Evolutionary conservation across 805 yeast genomes (phyloP).

Genomic region (Diddensiella transvaalensis): DNA sequence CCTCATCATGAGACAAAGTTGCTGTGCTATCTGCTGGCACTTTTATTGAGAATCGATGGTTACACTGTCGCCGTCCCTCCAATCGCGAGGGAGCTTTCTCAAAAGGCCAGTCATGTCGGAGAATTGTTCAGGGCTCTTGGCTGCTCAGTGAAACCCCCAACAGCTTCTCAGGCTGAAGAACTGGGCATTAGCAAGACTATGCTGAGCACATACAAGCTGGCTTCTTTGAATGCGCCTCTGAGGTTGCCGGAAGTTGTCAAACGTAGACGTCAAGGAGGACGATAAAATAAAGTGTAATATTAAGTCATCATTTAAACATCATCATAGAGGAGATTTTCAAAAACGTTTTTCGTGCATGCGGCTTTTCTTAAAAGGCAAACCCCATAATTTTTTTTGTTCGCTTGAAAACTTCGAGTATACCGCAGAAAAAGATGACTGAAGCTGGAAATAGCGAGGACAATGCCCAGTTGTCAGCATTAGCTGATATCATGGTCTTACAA

Average conservation of each 20-base stretch:
- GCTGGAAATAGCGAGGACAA: constrained; percentile 1
- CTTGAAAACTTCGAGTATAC: no score
- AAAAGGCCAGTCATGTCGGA: constrained; percentile 70
- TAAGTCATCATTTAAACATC: no score
- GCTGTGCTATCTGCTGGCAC: constrained; percentile 69
- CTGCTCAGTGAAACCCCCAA: constrained; percentile 67
- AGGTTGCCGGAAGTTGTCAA: constrained; percentile 78
- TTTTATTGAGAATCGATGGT: constrained; percentile 70
- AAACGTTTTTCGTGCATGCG: no score
- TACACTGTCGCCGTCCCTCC: constrained; percentile 75
- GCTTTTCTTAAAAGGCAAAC: no score
- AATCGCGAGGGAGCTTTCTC: constrained; percentile 75
- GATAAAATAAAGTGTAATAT: background rate
- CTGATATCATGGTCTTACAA: constrained; percentile 25
- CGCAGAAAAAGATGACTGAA: no score
- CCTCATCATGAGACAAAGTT: constrained; percentile 86
- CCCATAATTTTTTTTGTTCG: no score
- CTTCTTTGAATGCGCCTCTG: constrained; percentile 82
- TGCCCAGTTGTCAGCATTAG: constrained; percentile 20
- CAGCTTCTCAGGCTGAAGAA: constrained; percentile 38
- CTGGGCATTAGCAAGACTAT: constrained; percentile 33
- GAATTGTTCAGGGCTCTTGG: constrained; percentile 78
- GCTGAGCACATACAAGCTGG: constrained; percentile 65
- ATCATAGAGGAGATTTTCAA: background rate
- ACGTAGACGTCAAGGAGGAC: constrained; percentile 34